Conservation (phyloP, 306 rosid genomes). For the Cercis canadensis region DNA sequence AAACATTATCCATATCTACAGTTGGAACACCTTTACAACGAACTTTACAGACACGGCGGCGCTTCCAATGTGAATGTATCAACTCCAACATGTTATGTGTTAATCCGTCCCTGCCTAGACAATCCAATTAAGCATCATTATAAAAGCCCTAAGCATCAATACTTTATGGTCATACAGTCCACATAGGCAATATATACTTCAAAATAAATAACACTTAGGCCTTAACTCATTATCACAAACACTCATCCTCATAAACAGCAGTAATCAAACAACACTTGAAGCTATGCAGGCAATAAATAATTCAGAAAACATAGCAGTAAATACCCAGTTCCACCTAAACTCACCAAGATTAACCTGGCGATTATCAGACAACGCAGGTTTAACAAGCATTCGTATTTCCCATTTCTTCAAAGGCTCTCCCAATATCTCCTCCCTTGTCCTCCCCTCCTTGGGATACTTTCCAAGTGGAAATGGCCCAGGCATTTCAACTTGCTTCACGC, state of each 20-base stretch:
- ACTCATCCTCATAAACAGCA: neutral
- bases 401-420: constrained; percentile 84
- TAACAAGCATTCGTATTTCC: constrained; percentile 79
- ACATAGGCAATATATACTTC: neutral
- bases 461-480: constrained; percentile 68
- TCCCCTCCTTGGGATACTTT: constrained; percentile 53
- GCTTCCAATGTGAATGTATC: constrained; percentile 94
- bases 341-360: constrained; percentile 96
- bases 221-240: neutral
- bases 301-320: no score
- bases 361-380: constrained; percentile 60
- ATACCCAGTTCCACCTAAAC: constrained; percentile 12
- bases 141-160: neutral
- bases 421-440: constrained; percentile 73
- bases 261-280: no score
- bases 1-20: constrained; percentile 87
- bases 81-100: constrained; percentile 97
- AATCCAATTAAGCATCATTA: constrained; percentile 38
- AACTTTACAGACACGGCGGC: constrained; percentile 74
- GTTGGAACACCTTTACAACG: constrained; percentile 97
- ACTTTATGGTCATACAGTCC: constrained; percentile 5
- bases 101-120: constrained; percentile 91
- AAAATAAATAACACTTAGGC: neutral
- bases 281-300: no score
- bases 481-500: constrained; percentile 74